A percentile compares a stretch with the other conserved stretches of the same genome.
These are phyloP conservation scores for Sporisorium graminicola DNA, from an alignment of 1,284 basidiomycete genomes.

Conservation along the genomic window DNA sequence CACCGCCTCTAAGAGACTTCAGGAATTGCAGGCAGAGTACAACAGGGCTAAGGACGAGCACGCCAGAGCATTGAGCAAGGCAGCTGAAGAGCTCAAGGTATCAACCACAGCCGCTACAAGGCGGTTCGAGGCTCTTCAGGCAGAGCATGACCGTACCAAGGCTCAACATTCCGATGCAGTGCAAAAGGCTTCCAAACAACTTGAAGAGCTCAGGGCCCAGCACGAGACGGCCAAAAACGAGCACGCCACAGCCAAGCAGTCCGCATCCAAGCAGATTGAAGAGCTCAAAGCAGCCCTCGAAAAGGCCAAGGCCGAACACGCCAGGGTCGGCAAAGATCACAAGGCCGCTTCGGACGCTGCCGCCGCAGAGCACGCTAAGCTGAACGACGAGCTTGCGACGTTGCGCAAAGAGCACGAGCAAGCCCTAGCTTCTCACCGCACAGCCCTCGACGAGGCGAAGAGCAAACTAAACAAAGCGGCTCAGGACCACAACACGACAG, in stretches of 20 bases:
- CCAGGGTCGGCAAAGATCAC: conserved; percentile 15
- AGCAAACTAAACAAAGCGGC: conserved; percentile 8
- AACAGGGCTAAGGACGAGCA: conserved; percentile 13
- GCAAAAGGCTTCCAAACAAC: conserved; percentile 10
- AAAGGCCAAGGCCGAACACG: conserved; percentile 17
- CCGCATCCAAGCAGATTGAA: conserved; percentile 13
- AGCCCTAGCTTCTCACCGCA: conserved; percentile 16
- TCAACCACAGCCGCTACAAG: conserved; percentile 3
- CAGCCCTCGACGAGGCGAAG: conserved; percentile 13
- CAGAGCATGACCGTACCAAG: conserved; percentile 14
- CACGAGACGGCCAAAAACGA: conserved; percentile 17
- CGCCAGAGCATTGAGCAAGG: conserved; percentile 1
- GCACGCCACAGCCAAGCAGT: conserved; percentile 3
- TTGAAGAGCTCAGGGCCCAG: conserved; percentile 7
- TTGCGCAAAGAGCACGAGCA: conserved; percentile 20
- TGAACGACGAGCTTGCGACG: conserved; percentile 17
- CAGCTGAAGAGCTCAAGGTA: conserved; percentile 16
- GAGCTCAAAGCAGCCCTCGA: conserved; percentile 11
- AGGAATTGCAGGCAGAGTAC: conserved; percentile 17
- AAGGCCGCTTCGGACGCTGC: conserved; percentile 12
- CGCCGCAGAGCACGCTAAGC: conserved; percentile 11
- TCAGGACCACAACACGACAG: conserved; percentile 7
- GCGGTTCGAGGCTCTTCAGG: conserved; percentile 16
- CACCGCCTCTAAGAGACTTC: conserved; percentile 8
- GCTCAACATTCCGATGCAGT: conserved; percentile 7